Base-by-base conservation (phyloP, 1,284 basidiomycete genomes). In the Irpex sp. region DNA sequence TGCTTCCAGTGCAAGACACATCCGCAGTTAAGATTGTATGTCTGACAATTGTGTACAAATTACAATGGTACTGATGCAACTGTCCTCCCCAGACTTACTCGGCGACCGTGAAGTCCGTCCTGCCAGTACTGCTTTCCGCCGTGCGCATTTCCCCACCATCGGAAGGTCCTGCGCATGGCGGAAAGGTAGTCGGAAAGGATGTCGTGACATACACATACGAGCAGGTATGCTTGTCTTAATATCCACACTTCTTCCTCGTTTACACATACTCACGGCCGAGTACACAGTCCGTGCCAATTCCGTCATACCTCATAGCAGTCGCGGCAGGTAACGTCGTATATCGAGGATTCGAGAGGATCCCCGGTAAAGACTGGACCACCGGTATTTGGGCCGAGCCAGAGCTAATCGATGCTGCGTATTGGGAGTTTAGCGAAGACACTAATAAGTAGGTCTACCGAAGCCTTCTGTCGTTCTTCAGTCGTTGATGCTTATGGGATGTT, bases 351-450 rank as follows among this genome's bases (percentile, higher is more conserved):
- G 77, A 84, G 5, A 76, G 80, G 57, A 75, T 83, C 15, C 75
- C 84, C 64, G 88, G 86, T 40, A 90, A 87, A 68, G 71, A 80
- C 21, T 96, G 93, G 93, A 87, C 80, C 31, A 90, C 85, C 8
- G 94, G 95, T 4, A 84, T 95, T 2, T 97, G 94, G 95, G 88
- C 93, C 1, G 94, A 97, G 76, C 94, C 95, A 0, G 87, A 90
- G 66, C 77, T 89, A 52, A 85, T 96, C 67, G 90, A 96, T 2
- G 83, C 83, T 0, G 87, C 91, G 0, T 92, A 88, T 72, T 93
- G 89, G 88, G 95, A 97, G 75, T 97, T 97, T 72, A 88, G 87
- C 66, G 87, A 90, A 69, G 93, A 96, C 70, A 92, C 93, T 0
- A 84, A 86, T 19, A 87, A 82, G 89, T 92, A 65, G 15, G 68